Evolutionary conservation across 495 filamentous ascomycete genomes (phyloP).

Genomic region (Xylaria grammica): DNA sequence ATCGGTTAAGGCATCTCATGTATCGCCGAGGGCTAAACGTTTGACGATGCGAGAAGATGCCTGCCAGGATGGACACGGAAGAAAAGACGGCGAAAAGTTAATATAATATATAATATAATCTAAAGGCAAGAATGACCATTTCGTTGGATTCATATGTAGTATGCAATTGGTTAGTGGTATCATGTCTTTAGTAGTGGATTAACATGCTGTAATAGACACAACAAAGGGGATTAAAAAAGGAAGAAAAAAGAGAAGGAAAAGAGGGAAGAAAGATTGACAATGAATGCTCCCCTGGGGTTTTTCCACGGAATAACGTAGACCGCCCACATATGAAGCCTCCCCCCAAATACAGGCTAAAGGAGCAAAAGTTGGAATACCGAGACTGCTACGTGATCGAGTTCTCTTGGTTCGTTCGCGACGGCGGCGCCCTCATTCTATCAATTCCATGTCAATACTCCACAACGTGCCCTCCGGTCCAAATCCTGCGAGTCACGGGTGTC

Average conservation of each 20-base stretch:
- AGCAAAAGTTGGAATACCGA: background rate
- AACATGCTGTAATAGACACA: conserved; percentile 19
- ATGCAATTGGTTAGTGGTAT: conserved; percentile 23
- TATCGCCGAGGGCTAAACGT: too few relatives aligned
- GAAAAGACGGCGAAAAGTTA: too few relatives aligned
- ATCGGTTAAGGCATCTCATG: too few relatives aligned
- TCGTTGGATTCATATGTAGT: conserved; percentile 24
- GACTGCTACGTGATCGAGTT: background rate
- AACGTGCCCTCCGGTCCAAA: conserved; percentile 5
- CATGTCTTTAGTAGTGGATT: conserved; percentile 25
- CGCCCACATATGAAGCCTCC: background rate
- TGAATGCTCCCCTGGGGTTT: background rate
- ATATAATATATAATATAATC: conserved; percentile 20
- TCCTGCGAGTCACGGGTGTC: conserved; percentile 1
- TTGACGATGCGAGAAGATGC: too few relatives aligned
- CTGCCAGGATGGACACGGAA: too few relatives aligned
- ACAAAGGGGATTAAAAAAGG: background rate
- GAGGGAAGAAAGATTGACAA: background rate
- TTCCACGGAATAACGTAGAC: too few relatives aligned
- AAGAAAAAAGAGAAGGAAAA: background rate
- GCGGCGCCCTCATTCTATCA: conserved; percentile 8
- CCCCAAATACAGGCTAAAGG: conserved; percentile 7
- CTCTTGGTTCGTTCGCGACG: background rate
- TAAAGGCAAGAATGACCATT: background rate
- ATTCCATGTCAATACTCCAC: conserved; percentile 14